Conservation (phyloP, 2,329 filamentous ascomycete species). For the Ceratocystis alfenasii region DNA sequence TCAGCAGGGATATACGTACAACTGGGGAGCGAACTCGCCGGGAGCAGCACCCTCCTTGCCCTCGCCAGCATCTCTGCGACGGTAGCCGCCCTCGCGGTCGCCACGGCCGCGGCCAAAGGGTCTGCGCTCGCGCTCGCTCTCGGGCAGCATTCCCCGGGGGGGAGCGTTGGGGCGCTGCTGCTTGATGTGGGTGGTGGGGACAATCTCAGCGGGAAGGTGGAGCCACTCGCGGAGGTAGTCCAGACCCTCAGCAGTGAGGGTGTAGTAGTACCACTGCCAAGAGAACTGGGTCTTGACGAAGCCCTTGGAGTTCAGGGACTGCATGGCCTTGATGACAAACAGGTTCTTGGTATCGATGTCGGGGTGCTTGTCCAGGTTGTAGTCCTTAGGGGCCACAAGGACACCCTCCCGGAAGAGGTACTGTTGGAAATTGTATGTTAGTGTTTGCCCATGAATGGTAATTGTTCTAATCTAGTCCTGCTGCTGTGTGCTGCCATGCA, state of each 20-base stretch:
- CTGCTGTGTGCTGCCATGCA: too few species aligned
- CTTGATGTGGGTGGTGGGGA: conserved; percentile 99
- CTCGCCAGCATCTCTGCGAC: conserved; percentile 75
- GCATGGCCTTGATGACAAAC: conserved; percentile 96
- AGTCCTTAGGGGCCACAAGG: conserved; percentile 98
- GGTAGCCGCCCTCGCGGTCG: conserved; percentile 81
- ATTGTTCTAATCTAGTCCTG: background rate
- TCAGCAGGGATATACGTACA: conserved; percentile 43
- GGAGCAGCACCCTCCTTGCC: conserved; percentile 87
- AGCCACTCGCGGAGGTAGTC: conserved; percentile 99
- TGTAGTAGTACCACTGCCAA: conserved; percentile 99
- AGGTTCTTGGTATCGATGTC: conserved; percentile 99
- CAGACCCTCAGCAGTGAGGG: conserved; percentile 96
- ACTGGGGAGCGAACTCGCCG: conserved; percentile 82
- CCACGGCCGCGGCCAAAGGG: conserved; percentile 69
- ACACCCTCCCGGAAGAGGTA: conserved; percentile 93
- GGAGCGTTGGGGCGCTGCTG: conserved; percentile 97
- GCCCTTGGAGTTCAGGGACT: conserved; percentile 95
- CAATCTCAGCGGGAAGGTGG: conserved; percentile 97
- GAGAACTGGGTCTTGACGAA: conserved; percentile 99
- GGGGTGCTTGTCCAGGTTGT: conserved; percentile 92
- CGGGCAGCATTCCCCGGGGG: conserved; percentile 96
- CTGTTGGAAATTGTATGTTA: conserved; percentile 34
- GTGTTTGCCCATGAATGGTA: conserved; percentile 4
- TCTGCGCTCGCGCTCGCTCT: conserved; percentile 68